Conservation (phyloP, 2,329 filamentous ascomycete genomes). For the Peltaster fructicola region DNA sequence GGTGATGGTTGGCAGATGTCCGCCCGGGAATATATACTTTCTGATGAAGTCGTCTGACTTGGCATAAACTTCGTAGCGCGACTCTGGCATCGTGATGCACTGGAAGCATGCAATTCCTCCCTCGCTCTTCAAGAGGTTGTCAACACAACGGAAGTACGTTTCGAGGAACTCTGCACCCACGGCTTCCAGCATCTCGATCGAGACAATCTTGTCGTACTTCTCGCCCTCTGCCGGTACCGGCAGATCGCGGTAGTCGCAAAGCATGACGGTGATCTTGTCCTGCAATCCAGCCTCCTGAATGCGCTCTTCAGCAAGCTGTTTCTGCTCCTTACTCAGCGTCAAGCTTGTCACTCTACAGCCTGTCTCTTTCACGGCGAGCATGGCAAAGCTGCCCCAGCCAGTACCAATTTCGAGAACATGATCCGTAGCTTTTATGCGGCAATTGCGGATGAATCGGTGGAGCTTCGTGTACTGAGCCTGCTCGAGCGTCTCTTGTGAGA, state of each 20-base stretch:
- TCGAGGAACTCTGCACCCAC: slow-evolving; percentile 50
- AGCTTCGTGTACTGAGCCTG: slow-evolving; percentile 52
- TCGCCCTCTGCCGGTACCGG: slow-evolving; percentile 25
- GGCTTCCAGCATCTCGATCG: slow-evolving; percentile 63
- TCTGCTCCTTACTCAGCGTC: slow-evolving; percentile 53
- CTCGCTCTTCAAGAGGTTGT: slow-evolving; percentile 45
- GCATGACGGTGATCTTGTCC: slow-evolving; percentile 43
- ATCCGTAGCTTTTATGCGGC: slow-evolving; percentile 44
- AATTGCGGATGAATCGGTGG: slow-evolving; percentile 45
- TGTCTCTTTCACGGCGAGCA: slow-evolving; percentile 46
- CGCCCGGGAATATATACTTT: slow-evolving; percentile 64
- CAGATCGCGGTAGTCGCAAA: slow-evolving; percentile 52
- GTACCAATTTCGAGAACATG: slow-evolving; percentile 61
- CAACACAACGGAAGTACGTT: slow-evolving; percentile 49
- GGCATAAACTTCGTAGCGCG: slow-evolving; percentile 46
- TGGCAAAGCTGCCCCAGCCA: slow-evolving; percentile 59
- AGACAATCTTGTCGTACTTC: slow-evolving; percentile 52
- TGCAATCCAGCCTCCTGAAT: slow-evolving; percentile 43
- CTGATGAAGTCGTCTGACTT: slow-evolving; percentile 57
- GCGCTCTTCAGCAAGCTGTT: slow-evolving; percentile 45
- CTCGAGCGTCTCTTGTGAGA: slow-evolving; percentile 40
- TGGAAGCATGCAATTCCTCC: slow-evolving; percentile 55
- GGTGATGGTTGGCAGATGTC: slow-evolving; percentile 49
- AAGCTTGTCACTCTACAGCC: slow-evolving; percentile 52
- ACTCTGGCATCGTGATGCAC: slow-evolving; percentile 60